Percentiles rank a stretch among this genome's conserved stretches.
phyloP scores from a whole-genome alignment of 1,284 basidiomycete genomes.

The Quambalaria eucalypti region DNA sequence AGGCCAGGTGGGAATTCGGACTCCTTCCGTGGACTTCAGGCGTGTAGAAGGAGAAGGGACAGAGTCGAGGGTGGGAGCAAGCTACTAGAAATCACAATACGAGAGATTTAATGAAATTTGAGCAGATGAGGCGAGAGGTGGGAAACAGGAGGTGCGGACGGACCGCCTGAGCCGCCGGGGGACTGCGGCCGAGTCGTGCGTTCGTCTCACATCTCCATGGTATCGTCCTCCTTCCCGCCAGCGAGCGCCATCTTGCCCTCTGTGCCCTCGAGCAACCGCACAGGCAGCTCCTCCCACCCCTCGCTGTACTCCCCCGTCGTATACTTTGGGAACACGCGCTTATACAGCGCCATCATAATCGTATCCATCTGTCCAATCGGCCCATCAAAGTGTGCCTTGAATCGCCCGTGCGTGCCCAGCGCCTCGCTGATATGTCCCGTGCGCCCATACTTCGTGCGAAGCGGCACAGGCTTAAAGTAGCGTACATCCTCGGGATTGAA shows the following conservation, averaged over 20 bases:
- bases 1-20: no score
- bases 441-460: constrained; percentile 85
- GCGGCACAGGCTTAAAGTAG: constrained; percentile 86
- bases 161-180: no score
- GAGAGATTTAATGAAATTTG: no score
- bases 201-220: not conserved
- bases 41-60: no score
- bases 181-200: no score
- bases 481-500: constrained; percentile 87
- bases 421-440: constrained; percentile 82
- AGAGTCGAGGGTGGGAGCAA: no score
- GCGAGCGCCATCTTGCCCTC: constrained; percentile 1
- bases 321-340: constrained; percentile 77
- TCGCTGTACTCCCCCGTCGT: constrained; percentile 30
- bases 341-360: constrained; percentile 81
- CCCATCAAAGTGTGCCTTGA: constrained; percentile 93
- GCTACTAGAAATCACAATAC: no score
- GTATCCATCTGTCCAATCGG: constrained; percentile 94
- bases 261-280: not conserved
- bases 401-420: constrained; percentile 95
- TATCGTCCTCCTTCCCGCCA: constrained; percentile 3
- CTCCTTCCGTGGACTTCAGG: no score
- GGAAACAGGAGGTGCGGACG: no score
- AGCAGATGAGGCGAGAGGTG: no score
- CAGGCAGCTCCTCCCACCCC: constrained; percentile 11